phyloP scores from a whole-genome alignment of 2,329 filamentous ascomycete species.

The Colletotrichum paranaense region DNA sequence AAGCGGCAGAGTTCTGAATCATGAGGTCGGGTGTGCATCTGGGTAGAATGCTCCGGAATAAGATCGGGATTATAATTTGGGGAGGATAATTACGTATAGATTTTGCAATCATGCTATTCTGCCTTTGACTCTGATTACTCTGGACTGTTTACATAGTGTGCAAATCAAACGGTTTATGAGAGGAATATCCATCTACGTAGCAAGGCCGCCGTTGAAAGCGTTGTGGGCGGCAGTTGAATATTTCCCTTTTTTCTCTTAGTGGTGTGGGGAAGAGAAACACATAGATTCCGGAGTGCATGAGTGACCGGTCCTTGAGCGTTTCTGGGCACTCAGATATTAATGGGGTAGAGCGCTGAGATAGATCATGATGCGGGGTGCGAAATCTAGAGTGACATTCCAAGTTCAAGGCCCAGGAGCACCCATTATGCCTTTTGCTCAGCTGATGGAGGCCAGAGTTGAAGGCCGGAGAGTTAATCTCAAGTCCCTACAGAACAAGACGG shows the following conservation, averaged over 20 bases:
- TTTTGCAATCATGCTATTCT: background rate
- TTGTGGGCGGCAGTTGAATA: background rate
- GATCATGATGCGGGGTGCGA: background rate
- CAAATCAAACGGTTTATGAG: background rate
- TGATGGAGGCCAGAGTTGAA: background rate
- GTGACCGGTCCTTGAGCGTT: background rate
- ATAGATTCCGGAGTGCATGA: background rate
- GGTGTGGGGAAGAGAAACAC: background rate
- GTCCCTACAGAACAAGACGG: background rate
- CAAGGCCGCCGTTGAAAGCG: background rate
- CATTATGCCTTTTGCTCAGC: background rate
- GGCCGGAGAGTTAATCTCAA: background rate
- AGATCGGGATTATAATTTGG: background rate
- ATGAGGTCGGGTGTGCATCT: background rate
- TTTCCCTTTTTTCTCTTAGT: background rate
- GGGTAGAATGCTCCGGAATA: background rate
- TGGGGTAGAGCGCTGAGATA: background rate
- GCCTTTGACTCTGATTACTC: background rate
- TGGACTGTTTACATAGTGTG: background rate
- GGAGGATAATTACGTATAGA: background rate
- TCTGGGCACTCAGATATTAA: background rate
- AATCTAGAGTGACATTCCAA: background rate
- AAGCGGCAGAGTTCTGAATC: constrained; percentile 7
- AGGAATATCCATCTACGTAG: background rate
- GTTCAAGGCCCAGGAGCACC: background rate